Evolutionary conservation across 441 rosid species (phyloP), one percentile per base, ranked within the genome.

Genomic region (Kokia cookei): DNA sequence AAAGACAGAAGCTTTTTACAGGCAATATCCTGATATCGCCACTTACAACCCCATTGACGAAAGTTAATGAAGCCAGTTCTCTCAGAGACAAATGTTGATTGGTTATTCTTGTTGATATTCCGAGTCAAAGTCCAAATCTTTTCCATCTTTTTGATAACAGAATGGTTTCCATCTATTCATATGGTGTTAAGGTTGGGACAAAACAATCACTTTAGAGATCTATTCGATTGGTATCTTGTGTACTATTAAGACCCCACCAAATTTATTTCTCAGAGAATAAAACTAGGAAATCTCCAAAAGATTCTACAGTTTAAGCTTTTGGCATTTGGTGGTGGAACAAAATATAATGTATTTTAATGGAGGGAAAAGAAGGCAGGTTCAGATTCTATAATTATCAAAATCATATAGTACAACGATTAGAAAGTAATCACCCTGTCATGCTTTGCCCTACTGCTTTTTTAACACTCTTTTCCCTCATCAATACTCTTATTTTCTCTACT

Each of bases 371-470:
- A 66, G 55, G 53, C 40, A 14, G 13, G 3, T 47, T 66, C 42
- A 48, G 37, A 66, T 26, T 66, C 27, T 47, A 47, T 26, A 26
- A 47, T 53, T n/a, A 53, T 54, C 32, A 51, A 48, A 11, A 35
- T 3, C 53, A 57, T 66, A 37, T n/a, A 6, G 6, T 60, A 60
- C 65, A 60, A 29, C 7, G 35, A 57, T 57, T 19, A 22, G 26
- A 53, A 24, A 4, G 29, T 32, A 37, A 71, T 48, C 60, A 71
- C 55, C 75, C 77, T 51, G 79, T 48, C 2, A 82, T 59, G 37
- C 98, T 90, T 59, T 81, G 84, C 40, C 95, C 97, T 1, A 80
- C 60, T 26, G 76, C 80, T 80, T 92, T 93, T 76, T 75, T 76
- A 24, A 92, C 80, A 24, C 74, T 64, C 62, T 73, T 81, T 73